These are phyloP conservation scores for Potentilla sterilis DNA, from an alignment of 306 rosid genomes.

Conservation along the genomic window DNA sequence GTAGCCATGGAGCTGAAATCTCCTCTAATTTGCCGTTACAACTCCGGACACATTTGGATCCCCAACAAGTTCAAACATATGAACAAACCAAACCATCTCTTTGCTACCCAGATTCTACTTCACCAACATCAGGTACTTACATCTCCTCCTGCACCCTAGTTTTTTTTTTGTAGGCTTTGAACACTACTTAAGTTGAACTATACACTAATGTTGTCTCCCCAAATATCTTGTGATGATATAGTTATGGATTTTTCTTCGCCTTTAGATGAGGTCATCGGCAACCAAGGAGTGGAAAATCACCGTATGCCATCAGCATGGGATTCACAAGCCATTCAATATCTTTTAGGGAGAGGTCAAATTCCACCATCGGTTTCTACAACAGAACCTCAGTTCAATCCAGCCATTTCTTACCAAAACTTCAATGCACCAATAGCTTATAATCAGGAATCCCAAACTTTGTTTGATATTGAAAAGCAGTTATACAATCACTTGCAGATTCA, in stretches of 20 bases:
- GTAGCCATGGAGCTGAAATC: background rate
- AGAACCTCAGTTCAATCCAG: background rate
- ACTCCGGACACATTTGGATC: background rate
- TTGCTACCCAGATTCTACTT: conserved; percentile 10
- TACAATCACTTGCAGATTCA: background rate
- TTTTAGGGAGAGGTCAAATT: background rate
- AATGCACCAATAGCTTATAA: background rate
- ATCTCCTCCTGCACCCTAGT: background rate
- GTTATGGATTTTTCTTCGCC: conserved; percentile 5
- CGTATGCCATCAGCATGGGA: conserved; percentile 21
- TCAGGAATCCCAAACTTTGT: background rate
- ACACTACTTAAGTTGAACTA: background rate
- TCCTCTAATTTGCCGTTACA: background rate
- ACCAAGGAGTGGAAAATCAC: conserved; percentile 19
- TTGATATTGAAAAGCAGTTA: background rate
- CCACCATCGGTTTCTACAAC: background rate
- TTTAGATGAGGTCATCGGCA: conserved; percentile 9
- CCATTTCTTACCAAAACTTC: background rate
- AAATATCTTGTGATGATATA: conserved; percentile 14
- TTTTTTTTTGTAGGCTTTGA: conserved; percentile 2
- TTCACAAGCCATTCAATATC: conserved; percentile 9
- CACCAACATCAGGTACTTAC: conserved; percentile 30
- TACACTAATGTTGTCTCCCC: conserved; percentile 9
- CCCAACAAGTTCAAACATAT: conserved; percentile 12
- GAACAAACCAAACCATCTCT: conserved; percentile 14